These are phyloP conservation scores for Coemansia sp. DNA, from an alignment of 192 early-diverging fungal species.

Conservation along the genomic window DNA sequence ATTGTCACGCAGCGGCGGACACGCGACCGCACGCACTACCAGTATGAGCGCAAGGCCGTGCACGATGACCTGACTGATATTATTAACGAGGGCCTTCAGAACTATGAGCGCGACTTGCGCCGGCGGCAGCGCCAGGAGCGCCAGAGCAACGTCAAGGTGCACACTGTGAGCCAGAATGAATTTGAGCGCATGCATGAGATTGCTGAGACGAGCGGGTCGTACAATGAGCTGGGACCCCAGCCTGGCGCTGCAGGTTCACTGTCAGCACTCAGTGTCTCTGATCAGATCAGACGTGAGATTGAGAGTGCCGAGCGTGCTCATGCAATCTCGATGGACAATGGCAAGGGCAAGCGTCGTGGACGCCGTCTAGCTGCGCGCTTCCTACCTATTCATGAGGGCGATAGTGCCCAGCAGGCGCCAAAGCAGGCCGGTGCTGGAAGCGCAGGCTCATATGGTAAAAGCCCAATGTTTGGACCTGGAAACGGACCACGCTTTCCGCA, in stretches of 20 bases:
- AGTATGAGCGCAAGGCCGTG: slow-evolving; percentile 75
- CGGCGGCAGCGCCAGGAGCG: slow-evolving; percentile 51
- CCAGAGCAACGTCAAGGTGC: slow-evolving; percentile 59
- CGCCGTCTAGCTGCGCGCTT: slow-evolving; percentile 51
- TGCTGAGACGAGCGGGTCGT: slow-evolving; percentile 8
- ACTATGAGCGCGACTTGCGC: slow-evolving; percentile 80
- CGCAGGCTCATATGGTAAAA: slow-evolving; percentile 53
- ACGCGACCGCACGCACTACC: slow-evolving; percentile 67
- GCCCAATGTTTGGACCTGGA: slow-evolving; percentile 49
- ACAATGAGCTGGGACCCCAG: slow-evolving; percentile 32
- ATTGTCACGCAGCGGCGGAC: slow-evolving; percentile 86
- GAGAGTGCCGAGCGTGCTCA: slow-evolving; percentile 41
- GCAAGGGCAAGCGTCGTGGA: slow-evolving; percentile 18
- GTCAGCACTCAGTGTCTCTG: slow-evolving; percentile 38
- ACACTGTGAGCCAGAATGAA: slow-evolving; percentile 60
- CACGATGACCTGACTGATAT: slow-evolving; percentile 85
- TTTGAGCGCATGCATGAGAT: slow-evolving; percentile 58
- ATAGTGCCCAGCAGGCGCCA: slow-evolving; percentile 13
- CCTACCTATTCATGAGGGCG: slow-evolving; percentile 40
- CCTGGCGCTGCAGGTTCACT: slow-evolving; percentile 39
- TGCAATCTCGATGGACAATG: slow-evolving; percentile 26
- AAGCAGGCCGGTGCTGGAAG: slow-evolving; percentile 14
- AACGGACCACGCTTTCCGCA: slow-evolving; percentile 52
- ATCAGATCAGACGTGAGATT: slow-evolving; percentile 48
- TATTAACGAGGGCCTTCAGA: slow-evolving; percentile 94